These are phyloP conservation scores for Candida caryicola DNA, from an alignment of 805 yeast species.

Conservation along the genomic window DNA sequence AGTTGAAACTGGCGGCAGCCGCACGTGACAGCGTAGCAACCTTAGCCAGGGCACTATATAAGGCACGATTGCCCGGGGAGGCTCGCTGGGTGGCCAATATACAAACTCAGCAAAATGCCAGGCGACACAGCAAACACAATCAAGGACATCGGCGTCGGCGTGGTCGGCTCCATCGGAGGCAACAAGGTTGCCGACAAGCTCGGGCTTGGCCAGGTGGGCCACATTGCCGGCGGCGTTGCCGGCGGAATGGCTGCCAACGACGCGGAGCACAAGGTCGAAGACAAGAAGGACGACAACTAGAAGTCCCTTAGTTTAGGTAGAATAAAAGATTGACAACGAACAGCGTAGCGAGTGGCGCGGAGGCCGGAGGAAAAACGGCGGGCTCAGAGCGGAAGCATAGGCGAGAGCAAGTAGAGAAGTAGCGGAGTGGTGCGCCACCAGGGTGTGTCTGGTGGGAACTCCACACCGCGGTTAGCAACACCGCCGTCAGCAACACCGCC, in stretches of 20 bases:
- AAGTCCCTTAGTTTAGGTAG: neutral
- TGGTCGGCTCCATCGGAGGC: conserved; percentile 40
- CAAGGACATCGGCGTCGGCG: conserved; percentile 34
- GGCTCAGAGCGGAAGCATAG: too few relatives aligned
- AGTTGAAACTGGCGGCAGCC: too few relatives aligned
- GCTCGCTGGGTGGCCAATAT: conserved; percentile 6
- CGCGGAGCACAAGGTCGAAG: conserved; percentile 32
- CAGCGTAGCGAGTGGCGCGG: too few relatives aligned
- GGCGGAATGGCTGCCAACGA: conserved; percentile 35
- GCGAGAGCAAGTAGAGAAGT: too few relatives aligned
- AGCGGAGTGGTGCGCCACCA: too few relatives aligned
- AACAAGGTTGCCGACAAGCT: conserved; percentile 36
- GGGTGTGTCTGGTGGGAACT: too few relatives aligned
- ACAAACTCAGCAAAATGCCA: conserved; percentile 16
- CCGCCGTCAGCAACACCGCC: too few relatives aligned
- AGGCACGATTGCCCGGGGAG: too few relatives aligned
- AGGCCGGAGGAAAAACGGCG: too few relatives aligned
- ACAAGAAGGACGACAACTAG: conserved; percentile 9
- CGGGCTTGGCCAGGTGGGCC: conserved; percentile 31
- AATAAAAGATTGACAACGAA: neutral
- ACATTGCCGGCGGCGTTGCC: conserved; percentile 31
- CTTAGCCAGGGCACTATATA: too few relatives aligned
- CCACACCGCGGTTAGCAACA: too few relatives aligned
- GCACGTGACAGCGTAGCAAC: too few relatives aligned
- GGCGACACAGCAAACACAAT: conserved; percentile 17